Conservation (phyloP, 2,329 filamentous ascomycete species). For the Gliomastix tumulicola region DNA sequence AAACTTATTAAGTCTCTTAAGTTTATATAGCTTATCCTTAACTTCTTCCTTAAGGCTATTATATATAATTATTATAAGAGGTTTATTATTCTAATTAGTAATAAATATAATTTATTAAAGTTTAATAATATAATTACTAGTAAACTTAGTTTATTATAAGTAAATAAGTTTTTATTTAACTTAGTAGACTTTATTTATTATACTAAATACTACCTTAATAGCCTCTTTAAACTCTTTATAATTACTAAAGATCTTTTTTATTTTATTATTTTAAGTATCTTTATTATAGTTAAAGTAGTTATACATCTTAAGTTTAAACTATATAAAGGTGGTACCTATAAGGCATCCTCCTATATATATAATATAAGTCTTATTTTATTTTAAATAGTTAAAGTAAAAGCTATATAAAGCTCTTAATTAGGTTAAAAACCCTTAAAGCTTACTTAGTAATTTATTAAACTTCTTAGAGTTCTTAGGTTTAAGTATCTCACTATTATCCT, state of each 20-base stretch:
- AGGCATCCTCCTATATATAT: background rate
- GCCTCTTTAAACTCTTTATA: background rate
- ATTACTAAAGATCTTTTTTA: background rate
- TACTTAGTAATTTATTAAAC: background rate
- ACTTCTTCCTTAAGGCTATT: conserved; percentile 1
- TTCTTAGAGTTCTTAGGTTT: background rate
- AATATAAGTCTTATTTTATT: background rate
- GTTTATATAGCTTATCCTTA: conserved; percentile 2
- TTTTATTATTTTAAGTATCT: background rate
- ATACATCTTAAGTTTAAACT: background rate
- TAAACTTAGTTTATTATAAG: background rate
- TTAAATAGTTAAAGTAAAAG: background rate
- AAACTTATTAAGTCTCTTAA: too few relatives aligned
- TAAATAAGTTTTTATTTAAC: too few relatives aligned
- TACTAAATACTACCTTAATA: background rate
- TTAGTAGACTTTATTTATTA: background rate
- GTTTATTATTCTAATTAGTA: conserved; percentile 1
- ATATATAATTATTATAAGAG: conserved; percentile 1
- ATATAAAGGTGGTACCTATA: background rate
- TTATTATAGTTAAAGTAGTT: background rate
- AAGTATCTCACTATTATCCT: background rate
- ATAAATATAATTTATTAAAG: background rate
- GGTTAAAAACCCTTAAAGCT: too few relatives aligned
- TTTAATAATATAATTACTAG: background rate
- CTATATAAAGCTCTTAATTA: too few relatives aligned